phyloP scores from a whole-genome alignment of 176 grass and related monocot species.

The Eragrostis nindensis region DNA sequence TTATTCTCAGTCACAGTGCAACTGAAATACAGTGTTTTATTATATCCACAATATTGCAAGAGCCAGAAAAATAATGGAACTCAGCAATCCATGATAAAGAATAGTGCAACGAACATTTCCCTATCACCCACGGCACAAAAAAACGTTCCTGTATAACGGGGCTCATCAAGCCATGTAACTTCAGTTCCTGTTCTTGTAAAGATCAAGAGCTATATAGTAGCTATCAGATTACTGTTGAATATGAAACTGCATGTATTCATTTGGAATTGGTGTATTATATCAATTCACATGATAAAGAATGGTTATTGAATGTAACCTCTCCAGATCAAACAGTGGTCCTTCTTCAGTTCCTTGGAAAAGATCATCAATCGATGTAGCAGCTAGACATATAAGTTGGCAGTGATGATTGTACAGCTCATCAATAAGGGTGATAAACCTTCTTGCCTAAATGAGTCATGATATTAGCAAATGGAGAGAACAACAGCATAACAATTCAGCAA shows the following conservation, averaged over 20 bases:
- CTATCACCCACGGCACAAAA: neutral
- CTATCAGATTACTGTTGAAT: neutral
- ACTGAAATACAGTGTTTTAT: neutral
- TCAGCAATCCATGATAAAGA: too few species aligned
- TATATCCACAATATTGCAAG: neutral
- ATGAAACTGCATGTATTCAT: neutral
- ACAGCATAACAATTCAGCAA: neutral
- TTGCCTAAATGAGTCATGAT: constrained; percentile 57
- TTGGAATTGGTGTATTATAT: neutral
- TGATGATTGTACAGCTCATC: constrained; percentile 98
- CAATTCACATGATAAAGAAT: neutral
- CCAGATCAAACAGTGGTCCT: constrained; percentile 91
- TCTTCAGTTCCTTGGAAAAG: constrained; percentile 95
- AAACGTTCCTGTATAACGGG: neutral
- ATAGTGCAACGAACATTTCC: neutral
- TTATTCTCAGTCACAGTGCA: neutral
- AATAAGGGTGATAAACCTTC: constrained; percentile 92
- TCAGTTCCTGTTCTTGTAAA: neutral
- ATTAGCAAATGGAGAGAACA: constrained; percentile 11
- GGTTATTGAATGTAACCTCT: constrained; percentile 61
- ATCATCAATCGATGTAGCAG: constrained; percentile 80
- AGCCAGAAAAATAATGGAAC: neutral
- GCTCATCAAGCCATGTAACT: neutral
- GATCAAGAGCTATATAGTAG: neutral
- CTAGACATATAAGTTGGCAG: constrained; percentile 78